A percentile compares a stretch with the other conserved stretches of the same genome.
These are phyloP conservation scores for Lanmaoa rubissima DNA, from an alignment of 768 basidiomycete genomes.

Conservation along the genomic window DNA sequence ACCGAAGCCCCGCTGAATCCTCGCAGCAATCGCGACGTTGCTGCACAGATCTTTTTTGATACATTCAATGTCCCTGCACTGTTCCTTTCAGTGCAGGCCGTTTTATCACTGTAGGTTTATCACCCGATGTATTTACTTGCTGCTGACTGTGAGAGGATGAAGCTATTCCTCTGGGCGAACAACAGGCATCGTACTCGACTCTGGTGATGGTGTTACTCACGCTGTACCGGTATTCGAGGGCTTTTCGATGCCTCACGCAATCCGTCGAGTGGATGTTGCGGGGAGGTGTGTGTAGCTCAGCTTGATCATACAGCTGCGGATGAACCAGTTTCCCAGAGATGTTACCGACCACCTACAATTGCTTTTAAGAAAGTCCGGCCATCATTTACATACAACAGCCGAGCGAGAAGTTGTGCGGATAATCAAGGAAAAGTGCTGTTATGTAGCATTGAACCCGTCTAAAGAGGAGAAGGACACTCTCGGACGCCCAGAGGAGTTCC, in stretches of 20 bases:
- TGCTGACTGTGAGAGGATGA: conserved; percentile 16
- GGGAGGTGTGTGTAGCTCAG: conserved; percentile 61
- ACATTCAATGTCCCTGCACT: conserved; percentile 99
- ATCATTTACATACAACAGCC: conserved; percentile 94
- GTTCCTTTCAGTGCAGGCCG: conserved; percentile 96
- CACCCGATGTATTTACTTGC: neutral
- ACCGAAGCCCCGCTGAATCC: conserved; percentile 99
- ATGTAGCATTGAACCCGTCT: conserved; percentile 85
- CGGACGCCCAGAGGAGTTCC: conserved; percentile 82
- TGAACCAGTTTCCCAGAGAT: conserved; percentile 53
- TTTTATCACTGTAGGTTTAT: conserved; percentile 82
- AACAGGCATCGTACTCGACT: conserved; percentile 98
- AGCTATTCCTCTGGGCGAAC: conserved; percentile 98
- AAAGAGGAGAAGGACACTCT: conserved; percentile 93
- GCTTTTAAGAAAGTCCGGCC: conserved; percentile 89
- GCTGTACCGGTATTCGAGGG: conserved; percentile 99
- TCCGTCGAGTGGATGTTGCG: conserved; percentile 93
- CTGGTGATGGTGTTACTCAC: conserved; percentile 98
- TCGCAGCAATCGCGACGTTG: conserved; percentile 91
- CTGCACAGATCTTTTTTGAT: conserved; percentile 99
- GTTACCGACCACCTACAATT: conserved; percentile 96
- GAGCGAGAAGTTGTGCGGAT: conserved; percentile 96
- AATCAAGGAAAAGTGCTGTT: conserved; percentile 98
- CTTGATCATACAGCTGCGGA: neutral
- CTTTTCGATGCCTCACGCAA: conserved; percentile 98